These are phyloP conservation scores for Amanita fuliginea DNA, from an alignment of 768 basidiomycete species.

Conservation along the genomic window DNA sequence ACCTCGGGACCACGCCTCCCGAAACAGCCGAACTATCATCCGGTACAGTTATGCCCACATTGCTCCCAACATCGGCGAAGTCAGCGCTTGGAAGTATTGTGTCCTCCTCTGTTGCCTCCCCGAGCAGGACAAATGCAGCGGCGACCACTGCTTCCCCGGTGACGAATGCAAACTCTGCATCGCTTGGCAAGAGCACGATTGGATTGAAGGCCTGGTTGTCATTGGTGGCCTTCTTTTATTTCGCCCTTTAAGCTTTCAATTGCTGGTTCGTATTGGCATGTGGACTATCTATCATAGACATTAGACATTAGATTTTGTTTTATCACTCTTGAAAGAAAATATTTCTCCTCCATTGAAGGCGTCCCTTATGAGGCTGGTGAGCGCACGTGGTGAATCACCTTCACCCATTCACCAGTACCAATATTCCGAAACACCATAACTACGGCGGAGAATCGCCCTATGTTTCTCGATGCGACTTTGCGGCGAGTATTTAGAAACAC, in stretches of 20 bases:
- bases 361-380: no score
- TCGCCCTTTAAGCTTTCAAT: background rate
- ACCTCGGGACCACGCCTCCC: background rate
- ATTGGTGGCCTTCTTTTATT: background rate
- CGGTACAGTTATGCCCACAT: background rate
- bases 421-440: background rate
- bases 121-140: background rate
- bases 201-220: background rate
- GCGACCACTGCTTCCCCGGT: no score
- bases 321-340: no score
- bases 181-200: background rate
- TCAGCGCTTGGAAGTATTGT: background rate
- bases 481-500: slow-evolving; percentile 26
- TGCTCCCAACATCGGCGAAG: background rate
- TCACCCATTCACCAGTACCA: no score
- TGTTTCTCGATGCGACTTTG: slow-evolving; percentile 8
- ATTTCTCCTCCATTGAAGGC: no score
- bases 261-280: background rate
- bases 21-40: background rate
- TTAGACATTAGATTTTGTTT: no score
- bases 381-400: no score
- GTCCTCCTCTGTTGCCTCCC: background rate
- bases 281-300: no score
- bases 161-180: background rate
- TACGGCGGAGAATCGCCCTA: background rate